phyloP scores from a whole-genome alignment of 352 stramenopile species.

The Phytophthora macrochlamydospora region DNA sequence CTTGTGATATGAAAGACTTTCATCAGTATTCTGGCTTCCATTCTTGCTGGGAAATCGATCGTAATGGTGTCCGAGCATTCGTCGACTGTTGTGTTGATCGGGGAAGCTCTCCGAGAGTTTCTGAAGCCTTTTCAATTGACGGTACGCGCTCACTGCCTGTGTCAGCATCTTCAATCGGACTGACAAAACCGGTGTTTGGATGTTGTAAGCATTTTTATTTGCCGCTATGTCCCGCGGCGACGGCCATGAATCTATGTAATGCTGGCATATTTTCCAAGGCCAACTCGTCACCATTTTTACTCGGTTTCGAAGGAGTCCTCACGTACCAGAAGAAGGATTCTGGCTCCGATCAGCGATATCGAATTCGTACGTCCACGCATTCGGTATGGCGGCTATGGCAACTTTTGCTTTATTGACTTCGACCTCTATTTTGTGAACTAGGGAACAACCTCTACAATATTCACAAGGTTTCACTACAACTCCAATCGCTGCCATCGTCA shows the following conservation, averaged over 20 bases:
- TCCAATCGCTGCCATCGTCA: constrained; percentile 24
- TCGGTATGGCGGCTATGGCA: background rate
- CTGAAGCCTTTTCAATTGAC: constrained; percentile 64
- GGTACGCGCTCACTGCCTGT: constrained; percentile 22
- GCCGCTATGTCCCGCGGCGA: constrained; percentile 50
- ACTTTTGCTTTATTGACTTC: no score
- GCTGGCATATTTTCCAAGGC: constrained; percentile 41
- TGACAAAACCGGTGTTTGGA: no score
- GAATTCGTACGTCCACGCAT: constrained; percentile 49
- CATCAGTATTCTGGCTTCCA: constrained; percentile 42
- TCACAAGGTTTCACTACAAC: constrained; percentile 52
- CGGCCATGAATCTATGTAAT: constrained; percentile 35
- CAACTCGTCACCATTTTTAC: constrained; percentile 41
- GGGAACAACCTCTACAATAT: constrained; percentile 77
- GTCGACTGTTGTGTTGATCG: constrained; percentile 42
- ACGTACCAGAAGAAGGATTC: constrained; percentile 56
- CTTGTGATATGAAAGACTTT: constrained; percentile 43
- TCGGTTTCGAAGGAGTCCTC: constrained; percentile 61
- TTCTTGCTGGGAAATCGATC: constrained; percentile 61
- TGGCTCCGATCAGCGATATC: constrained; percentile 50
- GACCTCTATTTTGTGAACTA: constrained; percentile 20
- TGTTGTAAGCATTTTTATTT: constrained; percentile 52
- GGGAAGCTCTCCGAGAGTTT: constrained; percentile 42
- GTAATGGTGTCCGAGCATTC: constrained; percentile 58
- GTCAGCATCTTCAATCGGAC: no score